Evolutionary conservation across 2,329 filamentous ascomycete genomes (phyloP).

Genomic region (Talaromyces piceae): DNA sequence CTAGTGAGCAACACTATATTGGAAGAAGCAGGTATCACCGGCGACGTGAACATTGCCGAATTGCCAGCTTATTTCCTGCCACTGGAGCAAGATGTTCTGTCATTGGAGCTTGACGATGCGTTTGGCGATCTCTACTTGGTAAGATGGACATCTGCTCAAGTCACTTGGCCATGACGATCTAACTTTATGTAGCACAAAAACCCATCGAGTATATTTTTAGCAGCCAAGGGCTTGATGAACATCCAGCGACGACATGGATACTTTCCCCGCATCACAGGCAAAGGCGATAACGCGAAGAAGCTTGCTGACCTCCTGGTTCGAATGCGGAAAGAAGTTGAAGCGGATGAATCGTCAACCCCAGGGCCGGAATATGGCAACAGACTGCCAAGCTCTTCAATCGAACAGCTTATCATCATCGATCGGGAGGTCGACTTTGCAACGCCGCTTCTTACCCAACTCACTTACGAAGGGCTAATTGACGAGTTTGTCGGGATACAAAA

Average conservation of each 20-base stretch:
- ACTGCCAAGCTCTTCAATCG: conserved; percentile 77
- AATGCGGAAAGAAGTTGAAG: conserved; percentile 86
- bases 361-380: conserved; percentile 51
- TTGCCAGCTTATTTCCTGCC: conserved; percentile 86
- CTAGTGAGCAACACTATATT: conserved; percentile 84
- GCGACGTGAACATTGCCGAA: conserved; percentile 83
- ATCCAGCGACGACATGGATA: conserved; percentile 87
- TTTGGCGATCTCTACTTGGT: conserved; percentile 81
- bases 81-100: conserved; percentile 82
- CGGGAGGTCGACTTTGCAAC: conserved; percentile 92
- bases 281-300: conserved; percentile 87
- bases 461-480: conserved; percentile 92
- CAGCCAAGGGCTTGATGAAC: conserved; percentile 88
- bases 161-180: conserved; percentile 7
- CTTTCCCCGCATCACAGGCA: conserved; percentile 89
- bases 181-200: conserved; percentile 60
- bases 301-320: conserved; percentile 79
- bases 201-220: conserved; percentile 78
- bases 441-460: conserved; percentile 84
- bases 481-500: conserved; percentile 87
- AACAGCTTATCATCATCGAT: conserved; percentile 91
- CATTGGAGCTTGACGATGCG: conserved; percentile 78
- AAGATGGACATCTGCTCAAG: conserved; percentile 21
- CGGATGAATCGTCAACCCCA: conserved; percentile 61
- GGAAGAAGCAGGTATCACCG: conserved; percentile 86